Conservation (phyloP, 164 flowering plant species). For the Cinnamomum micranthum region DNA sequence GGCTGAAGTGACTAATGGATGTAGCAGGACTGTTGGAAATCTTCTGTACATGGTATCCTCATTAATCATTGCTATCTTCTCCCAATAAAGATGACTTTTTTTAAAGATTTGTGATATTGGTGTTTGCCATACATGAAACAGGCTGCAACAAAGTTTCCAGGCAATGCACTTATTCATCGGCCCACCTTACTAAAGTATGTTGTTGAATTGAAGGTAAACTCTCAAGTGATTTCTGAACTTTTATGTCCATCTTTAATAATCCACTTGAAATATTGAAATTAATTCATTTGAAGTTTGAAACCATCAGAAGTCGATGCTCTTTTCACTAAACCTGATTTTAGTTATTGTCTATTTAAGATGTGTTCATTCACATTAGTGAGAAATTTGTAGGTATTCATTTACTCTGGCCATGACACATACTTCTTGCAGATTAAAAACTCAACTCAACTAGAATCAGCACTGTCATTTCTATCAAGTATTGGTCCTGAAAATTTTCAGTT, state of each 20-base stretch:
- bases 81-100: not conserved
- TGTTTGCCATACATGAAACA: constrained; percentile 22
- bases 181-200: constrained; percentile 57
- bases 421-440: constrained; percentile 70
- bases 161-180: constrained; percentile 85
- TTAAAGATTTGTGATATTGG: not conserved
- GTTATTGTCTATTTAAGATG: not conserved
- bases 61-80: not conserved
- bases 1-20: constrained; percentile 76
- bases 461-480: constrained; percentile 42
- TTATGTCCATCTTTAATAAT: not conserved
- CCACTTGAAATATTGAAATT: not conserved
- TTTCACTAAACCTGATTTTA: not conserved
- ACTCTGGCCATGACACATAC: not conserved
- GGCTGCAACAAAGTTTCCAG: constrained; percentile 90
- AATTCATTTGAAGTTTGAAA: not conserved
- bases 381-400: not conserved
- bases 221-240: not conserved
- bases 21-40: constrained; percentile 66
- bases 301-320: not conserved
- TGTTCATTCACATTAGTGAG: not conserved
- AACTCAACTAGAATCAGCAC: constrained; percentile 89
- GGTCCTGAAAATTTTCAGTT: constrained; percentile 48
- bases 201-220: constrained; percentile 60
- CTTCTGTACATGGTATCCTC: constrained; percentile 65